Evolutionary conservation across 2,329 filamentous ascomycete species (phyloP), one percentile per base, ranked within the genome.

Genomic region (Monascus ruber): DNA sequence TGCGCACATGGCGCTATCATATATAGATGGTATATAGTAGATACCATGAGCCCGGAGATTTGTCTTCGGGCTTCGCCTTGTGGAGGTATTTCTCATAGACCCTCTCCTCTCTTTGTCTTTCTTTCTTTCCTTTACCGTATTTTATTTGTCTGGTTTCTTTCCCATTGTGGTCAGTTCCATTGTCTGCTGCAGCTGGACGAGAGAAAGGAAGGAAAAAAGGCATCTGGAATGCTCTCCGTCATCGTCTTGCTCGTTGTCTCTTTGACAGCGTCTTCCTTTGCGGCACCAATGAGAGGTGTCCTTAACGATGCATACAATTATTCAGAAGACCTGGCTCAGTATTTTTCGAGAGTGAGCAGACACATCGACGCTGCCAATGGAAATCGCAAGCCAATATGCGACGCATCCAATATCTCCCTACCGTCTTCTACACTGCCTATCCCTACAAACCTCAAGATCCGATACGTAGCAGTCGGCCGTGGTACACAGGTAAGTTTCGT

Each of bases 401-500:
- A 68, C 42, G 42, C 54, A 17, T 59, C 57, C 44, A 53, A 49
- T 10, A 55, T 56, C 26, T 35, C 43, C 4, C 53, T 64, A 43
- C 65, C 66, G 4, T 46, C 59, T 70, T 76, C 71, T 47, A 69
- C 77, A 3, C 10, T 94, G 5, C 78, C 82, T 9, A 47, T 69
- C 5, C 77, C 76, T 1, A 48, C 67, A 5, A 83, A 80, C 40
- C 68, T 85, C 26, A 67, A 57, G 3, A 71, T 93, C 37, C 74
- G 77, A 56, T 85, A 93, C 63, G 82, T 95, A 39, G 85, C 83
- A 56, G 70, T 95, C 45, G 89, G 89, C 53, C 81, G 85, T 34
- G 89, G 89, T 43, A 91, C 84, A 5, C 66, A 70, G 58, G 66
- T 70, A 59, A 46, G 58, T 32, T 31, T 11, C 27, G n/a, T 36